Percentiles rank a stretch among this genome's conserved stretches.
These are phyloP conservation scores for Thamnidium elegans DNA, from an alignment of 192 early-diverging fungal genomes.

Conservation along the genomic window DNA sequence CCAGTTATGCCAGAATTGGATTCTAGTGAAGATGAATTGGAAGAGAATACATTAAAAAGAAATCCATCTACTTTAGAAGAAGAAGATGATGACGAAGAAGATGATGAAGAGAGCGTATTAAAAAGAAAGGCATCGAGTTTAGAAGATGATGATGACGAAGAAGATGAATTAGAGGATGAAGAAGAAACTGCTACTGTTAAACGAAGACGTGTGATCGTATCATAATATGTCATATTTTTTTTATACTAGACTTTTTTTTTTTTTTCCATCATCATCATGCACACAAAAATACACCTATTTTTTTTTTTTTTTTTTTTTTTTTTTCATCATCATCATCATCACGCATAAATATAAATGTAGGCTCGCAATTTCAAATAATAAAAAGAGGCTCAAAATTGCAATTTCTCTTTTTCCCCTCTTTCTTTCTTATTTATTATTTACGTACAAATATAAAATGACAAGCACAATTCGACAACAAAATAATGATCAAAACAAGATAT, in stretches of 20 bases:
- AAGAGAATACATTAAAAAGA: background rate
- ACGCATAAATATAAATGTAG: no score
- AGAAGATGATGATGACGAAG: background rate
- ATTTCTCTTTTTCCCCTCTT: background rate
- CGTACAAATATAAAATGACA: background rate
- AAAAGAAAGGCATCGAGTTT: no score
- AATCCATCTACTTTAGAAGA: no score
- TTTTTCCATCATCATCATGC: background rate
- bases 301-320: background rate
- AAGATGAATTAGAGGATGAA: background rate
- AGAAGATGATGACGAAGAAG: background rate
- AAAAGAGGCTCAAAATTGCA: no score
- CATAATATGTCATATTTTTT: no score
- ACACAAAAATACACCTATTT: no score
- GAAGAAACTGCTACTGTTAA: no score
- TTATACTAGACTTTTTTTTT: no score
- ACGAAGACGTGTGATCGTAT: no score
- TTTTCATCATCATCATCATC: background rate
- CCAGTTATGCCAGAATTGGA: no score
- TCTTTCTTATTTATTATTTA: slow-evolving; percentile 1
- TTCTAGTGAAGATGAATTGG: background rate
- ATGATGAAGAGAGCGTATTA: background rate
- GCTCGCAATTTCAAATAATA: no score
- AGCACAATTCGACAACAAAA: background rate
- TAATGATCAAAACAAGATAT: background rate